Evolutionary conservation across 306 rosid species (phyloP).

Genomic region (Fragaria ananassa): DNA sequence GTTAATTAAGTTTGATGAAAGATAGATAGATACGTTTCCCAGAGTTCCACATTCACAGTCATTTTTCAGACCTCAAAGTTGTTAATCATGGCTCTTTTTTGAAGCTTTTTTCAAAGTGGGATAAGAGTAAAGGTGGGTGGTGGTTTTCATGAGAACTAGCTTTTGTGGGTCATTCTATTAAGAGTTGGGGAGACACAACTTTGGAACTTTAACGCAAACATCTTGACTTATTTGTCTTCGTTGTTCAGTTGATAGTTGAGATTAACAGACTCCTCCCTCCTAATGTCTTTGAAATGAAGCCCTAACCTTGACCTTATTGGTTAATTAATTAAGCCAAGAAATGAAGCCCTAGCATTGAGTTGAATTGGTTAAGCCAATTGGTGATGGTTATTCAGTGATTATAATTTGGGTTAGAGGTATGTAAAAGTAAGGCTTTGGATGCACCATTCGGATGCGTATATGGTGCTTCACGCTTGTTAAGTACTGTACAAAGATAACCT

Average conservation of each 20-base stretch:
- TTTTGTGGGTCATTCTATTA: conserved; percentile 41
- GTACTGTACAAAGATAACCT: no score
- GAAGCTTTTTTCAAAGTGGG: conserved; percentile 36
- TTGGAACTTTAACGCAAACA: conserved; percentile 46
- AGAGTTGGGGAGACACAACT: conserved; percentile 29
- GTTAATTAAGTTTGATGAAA: neutral
- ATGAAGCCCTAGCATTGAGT: neutral
- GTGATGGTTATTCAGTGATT: neutral
- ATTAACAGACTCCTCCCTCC: neutral
- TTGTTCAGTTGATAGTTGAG: conserved; percentile 10
- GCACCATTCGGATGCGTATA: neutral
- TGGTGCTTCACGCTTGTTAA: no score
- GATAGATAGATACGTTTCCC: conserved; percentile 1
- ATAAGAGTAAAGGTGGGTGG: conserved; percentile 39
- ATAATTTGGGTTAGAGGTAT: neutral
- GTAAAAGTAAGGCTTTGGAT: neutral
- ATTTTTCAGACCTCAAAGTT: conserved; percentile 32
- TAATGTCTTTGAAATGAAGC: neutral
- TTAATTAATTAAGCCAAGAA: neutral
- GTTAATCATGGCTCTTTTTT: conserved; percentile 58
- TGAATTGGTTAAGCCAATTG: neutral
- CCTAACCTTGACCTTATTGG: neutral
- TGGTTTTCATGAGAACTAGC: conserved; percentile 26
- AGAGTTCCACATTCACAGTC: neutral
- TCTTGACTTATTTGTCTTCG: conserved; percentile 58